Evolutionary conservation across 1,139 yeast genomes (phyloP), one percentile per base, ranked within the genome.

Genomic region (Yamadazyma sp.): DNA sequence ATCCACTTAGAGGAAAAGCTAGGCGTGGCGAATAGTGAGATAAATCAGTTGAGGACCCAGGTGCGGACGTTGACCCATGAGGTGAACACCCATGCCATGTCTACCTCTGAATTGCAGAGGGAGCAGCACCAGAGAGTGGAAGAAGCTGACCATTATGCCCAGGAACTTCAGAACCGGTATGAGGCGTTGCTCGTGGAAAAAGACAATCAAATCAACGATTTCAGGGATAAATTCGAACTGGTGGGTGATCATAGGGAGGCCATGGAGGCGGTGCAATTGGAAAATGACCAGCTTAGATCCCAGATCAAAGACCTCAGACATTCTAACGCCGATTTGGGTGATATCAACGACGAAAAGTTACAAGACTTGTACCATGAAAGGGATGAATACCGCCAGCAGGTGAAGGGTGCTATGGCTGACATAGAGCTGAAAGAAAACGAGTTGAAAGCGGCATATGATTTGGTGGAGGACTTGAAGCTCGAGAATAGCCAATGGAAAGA

Each of bases 1-100:
- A 57, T 69, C 17, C 58, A 58, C n/a, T 57, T 75, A 38, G 69
- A 65, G 42, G 67, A 67, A 56, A 75, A 62, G 46, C 53, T 61
- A 39, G 57, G 54, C 39, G 61, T 43, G 46, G 40, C 45, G 3
- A 24, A 40, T 9, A 37, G 37, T 15, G 47, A 49, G 25, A 41
- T 44, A n/a, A 34, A 40, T 23, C 20, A 28, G n/a, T 30, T 41
- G 18, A 12, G 35, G n/a, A 17, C 12, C 22, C 27, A 25, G 20
- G 38, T 36, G 22, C 29, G 27, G 28, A 26, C 39, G 17, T 30
- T 38, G 18, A n/a, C 30, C 4, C 11, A 32, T n/a, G 34, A 22
- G 6, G 34, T 16, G 14, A 14, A n/a, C n/a, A 6, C 22, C 17
- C 31, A 28, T n/a, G 31, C 31, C n/a, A 28, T 28, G 31, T 28